phyloP scores from a whole-genome alignment of 2,329 filamentous ascomycete genomes.

The Pezicula rhizophila region DNA sequence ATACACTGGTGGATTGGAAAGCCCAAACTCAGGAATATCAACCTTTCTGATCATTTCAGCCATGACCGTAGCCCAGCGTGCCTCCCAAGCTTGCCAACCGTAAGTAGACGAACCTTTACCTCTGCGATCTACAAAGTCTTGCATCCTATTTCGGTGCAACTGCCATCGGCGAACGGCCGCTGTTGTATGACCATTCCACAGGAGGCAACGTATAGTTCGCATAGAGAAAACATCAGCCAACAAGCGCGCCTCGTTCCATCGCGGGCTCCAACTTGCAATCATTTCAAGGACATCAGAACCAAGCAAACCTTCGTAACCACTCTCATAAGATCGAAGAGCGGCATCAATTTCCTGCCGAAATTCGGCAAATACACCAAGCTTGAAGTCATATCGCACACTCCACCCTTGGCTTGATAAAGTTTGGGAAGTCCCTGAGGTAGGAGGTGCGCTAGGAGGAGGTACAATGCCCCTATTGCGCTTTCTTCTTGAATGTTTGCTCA shows the following conservation, averaged over 20 bases:
- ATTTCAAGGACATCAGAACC: constrained; percentile 79
- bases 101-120: constrained; percentile 85
- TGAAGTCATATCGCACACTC: constrained; percentile 94
- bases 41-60: constrained; percentile 52
- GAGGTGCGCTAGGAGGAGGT: constrained; percentile 75
- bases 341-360: constrained; percentile 90
- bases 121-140: constrained; percentile 72
- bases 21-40: constrained; percentile 43
- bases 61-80: constrained; percentile 62
- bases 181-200: constrained; percentile 76
- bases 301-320: constrained; percentile 78
- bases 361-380: constrained; percentile 83
- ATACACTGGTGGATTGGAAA: constrained; percentile 39
- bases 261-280: constrained; percentile 81
- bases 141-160: constrained; percentile 66
- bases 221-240: constrained; percentile 77
- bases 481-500: constrained; percentile 85
- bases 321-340: constrained; percentile 78
- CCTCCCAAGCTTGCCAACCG: constrained; percentile 91
- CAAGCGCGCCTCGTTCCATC: constrained; percentile 90
- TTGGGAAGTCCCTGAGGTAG: constrained; percentile 77
- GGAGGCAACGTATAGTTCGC: constrained; percentile 72
- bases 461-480: constrained; percentile 76
- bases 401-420: constrained; percentile 80
- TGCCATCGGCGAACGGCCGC: constrained; percentile 77